A percentile compares a stretch with the other conserved stretches of the same genome.
phyloP scores from a whole-genome alignment of 2,329 filamentous ascomycete genomes.

The Monilinia vaccinii-corymbosi region DNA sequence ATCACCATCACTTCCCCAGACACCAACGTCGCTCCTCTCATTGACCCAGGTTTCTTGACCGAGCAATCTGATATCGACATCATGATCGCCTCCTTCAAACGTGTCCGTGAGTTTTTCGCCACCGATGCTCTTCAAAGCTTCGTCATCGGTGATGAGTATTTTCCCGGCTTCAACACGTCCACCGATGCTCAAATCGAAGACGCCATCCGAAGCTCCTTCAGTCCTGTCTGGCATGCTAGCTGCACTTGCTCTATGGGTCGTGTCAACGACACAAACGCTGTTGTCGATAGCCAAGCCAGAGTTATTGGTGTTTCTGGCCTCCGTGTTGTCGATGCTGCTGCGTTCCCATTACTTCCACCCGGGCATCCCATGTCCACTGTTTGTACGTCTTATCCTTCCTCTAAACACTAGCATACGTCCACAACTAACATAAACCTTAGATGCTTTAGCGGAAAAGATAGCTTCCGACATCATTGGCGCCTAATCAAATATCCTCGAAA shows the following conservation, averaged over 20 bases:
- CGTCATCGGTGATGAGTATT: conserved; percentile 16
- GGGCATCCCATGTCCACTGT: conserved; percentile 36
- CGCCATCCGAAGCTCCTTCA: conserved; percentile 24
- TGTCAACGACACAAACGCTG: conserved; percentile 30
- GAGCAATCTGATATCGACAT: conserved; percentile 37
- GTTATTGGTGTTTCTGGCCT: conserved; percentile 19
- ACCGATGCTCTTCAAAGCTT: conserved; percentile 13
- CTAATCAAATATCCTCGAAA: background rate
- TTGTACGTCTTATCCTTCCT: conserved; percentile 25
- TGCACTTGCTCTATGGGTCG: conserved; percentile 50
- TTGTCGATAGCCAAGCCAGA: conserved; percentile 19
- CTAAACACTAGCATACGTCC: background rate
- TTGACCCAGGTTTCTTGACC: conserved; percentile 38
- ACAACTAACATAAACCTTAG: conserved; percentile 12
- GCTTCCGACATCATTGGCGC: conserved; percentile 17
- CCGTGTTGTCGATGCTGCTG: conserved; percentile 22
- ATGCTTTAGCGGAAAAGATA: conserved; percentile 37
- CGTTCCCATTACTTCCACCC: conserved; percentile 27
- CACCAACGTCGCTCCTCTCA: conserved; percentile 30
- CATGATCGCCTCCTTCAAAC: conserved; percentile 35
- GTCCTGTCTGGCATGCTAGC: conserved; percentile 40
- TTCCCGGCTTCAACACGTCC: conserved; percentile 13
- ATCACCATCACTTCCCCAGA: conserved; percentile 34
- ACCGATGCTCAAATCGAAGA: conserved; percentile 20
- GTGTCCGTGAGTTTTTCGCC: conserved; percentile 31